Evolutionary conservation across 179 eudicot genomes (phyloP).

Genomic region (Heliamphora pulchella): DNA sequence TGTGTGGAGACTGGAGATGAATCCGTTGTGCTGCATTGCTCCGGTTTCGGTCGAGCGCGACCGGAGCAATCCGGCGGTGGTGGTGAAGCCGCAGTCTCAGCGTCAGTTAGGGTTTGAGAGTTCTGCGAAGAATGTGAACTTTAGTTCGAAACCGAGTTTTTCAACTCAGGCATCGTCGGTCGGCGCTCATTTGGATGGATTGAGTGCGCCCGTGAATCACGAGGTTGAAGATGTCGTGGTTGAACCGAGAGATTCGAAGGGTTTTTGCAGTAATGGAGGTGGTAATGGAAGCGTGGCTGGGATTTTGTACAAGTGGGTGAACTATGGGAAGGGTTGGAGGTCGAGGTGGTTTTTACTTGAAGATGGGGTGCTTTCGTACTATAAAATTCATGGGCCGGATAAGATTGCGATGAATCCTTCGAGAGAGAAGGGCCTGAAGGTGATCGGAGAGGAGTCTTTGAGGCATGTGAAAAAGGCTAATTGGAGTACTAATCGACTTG

Average conservation of each 20-base stretch:
- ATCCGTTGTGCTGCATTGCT: conserved; percentile 98
- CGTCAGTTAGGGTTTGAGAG: conserved; percentile 39
- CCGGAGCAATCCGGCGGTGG: conserved; percentile 31
- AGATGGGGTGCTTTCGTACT: conserved; percentile 84
- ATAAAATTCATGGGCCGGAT: conserved; percentile 86
- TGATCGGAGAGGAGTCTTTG: conserved; percentile 74
- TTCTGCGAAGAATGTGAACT: conserved; percentile 26
- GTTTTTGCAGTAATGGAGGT: conserved; percentile 26
- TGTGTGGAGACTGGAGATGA: conserved; percentile 33
- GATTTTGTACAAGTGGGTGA: conserved; percentile 87
- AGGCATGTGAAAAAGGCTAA: conserved; percentile 61
- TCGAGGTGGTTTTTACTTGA: conserved; percentile 87
- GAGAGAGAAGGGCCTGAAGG: conserved; percentile 52
- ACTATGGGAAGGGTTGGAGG: conserved; percentile 92
- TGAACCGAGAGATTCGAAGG: conserved; percentile 32
- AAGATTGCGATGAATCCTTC: conserved; percentile 53
- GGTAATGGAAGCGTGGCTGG: conserved; percentile 46
- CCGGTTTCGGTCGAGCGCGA: conserved; percentile 84
- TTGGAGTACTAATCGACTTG: conserved; percentile 26
- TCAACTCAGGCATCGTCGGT: conserved; percentile 53
- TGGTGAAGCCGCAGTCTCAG: conserved; percentile 36
- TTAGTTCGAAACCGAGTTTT: conserved; percentile 48
- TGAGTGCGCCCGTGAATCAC: conserved; percentile 20
- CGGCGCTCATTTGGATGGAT: conserved; percentile 35
- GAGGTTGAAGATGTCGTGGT: conserved; percentile 40